Base-by-base conservation (phyloP, 1,139 yeast genomes). In the Taphrina pruni region DNA sequence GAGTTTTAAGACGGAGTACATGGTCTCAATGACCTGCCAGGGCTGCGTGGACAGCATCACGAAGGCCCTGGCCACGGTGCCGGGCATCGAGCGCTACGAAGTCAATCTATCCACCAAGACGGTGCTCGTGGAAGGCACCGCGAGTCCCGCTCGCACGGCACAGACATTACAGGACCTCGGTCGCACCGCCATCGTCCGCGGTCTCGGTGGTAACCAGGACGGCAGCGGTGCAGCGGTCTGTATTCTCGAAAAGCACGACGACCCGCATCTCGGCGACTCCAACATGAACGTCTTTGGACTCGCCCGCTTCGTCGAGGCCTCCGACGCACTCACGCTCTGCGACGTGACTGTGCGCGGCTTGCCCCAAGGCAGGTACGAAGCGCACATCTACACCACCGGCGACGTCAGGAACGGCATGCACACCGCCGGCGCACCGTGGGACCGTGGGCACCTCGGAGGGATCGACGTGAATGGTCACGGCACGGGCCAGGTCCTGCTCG, bases 141-240 rank as follows among this genome's bases (percentile, higher is more conserved):
- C 84, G 7, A 86, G 96, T 2, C 97, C 97, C 0, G 88, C 94
- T 3, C 79, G 78, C 43, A 83, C 91, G 21, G 87, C 89, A 41
- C 80, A 80, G 71, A 84, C 89, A 0, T 86, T 90, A 71, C 93
- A 88, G 77, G 75, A 76, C 1, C 87, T 87, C 3, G 97, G 97
- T 1, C 85, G 86, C 73, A 97, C 93, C 76, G 97, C 97, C 9
- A 90, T 93, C 72, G 88, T 93, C 46, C 83, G 98, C 72, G 99
- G 99, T 6, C 87, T 97, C 0, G 98, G 98, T 1, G 32, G 32
- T 26, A 82, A 82, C 69, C 88, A 96, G 26, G 88, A 93, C 76
- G 85, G 93, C 67, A 26, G 4, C 32, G 32, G 4, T 2, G 97
- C 97, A 0, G 97, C 97, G 0, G 98, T 93, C 41, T 87, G 96